Conservation (phyloP, 1,139 yeast genomes). For the Suhomyces ambrosiae region DNA sequence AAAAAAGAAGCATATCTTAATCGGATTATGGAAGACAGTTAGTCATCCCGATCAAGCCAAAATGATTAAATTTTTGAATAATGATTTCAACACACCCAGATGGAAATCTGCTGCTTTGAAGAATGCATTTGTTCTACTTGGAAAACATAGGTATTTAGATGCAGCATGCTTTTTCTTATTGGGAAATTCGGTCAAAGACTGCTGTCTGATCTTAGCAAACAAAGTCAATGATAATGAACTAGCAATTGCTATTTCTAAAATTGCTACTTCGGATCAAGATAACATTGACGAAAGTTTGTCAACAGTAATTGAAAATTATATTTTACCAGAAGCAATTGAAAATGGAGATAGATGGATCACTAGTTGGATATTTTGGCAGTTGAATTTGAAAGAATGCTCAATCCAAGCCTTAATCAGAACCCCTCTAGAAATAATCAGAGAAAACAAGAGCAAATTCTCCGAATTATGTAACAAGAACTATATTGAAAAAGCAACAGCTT, state of each 20-base stretch:
- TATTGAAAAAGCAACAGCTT: slow-evolving; percentile 19
- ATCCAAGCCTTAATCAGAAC: slow-evolving; percentile 67
- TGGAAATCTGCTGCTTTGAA: slow-evolving; percentile 90
- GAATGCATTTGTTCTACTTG: slow-evolving; percentile 86
- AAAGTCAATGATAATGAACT: slow-evolving; percentile 68
- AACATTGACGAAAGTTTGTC: slow-evolving; percentile 46
- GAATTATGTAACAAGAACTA: slow-evolving; percentile 26
- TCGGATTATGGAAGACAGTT: slow-evolving; percentile 81
- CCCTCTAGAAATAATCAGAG: slow-evolving; percentile 47
- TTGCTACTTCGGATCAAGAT: slow-evolving; percentile 34
- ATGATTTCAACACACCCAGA: slow-evolving; percentile 71
- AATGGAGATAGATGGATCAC: slow-evolving; percentile 81
- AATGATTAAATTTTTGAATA: slow-evolving; percentile 71
- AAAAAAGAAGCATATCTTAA: slow-evolving; percentile 70
- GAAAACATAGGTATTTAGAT: slow-evolving; percentile 83
- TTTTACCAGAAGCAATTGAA: slow-evolving; percentile 59
- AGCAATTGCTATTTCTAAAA: slow-evolving; percentile 80
- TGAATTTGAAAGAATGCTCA: slow-evolving; percentile 53
- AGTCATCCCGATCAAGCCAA: slow-evolving; percentile 82
- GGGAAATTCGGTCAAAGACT: slow-evolving; percentile 77
- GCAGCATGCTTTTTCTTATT: slow-evolving; percentile 89
- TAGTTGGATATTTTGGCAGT: slow-evolving; percentile 80
- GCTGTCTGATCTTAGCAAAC: slow-evolving; percentile 69
- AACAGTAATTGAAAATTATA: slow-evolving; percentile 50
- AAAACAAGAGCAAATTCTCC: slow-evolving; percentile 24